These are phyloP conservation scores for Coemansia sp. DNA, from an alignment of 192 early-diverging fungal species.

Conservation along the genomic window DNA sequence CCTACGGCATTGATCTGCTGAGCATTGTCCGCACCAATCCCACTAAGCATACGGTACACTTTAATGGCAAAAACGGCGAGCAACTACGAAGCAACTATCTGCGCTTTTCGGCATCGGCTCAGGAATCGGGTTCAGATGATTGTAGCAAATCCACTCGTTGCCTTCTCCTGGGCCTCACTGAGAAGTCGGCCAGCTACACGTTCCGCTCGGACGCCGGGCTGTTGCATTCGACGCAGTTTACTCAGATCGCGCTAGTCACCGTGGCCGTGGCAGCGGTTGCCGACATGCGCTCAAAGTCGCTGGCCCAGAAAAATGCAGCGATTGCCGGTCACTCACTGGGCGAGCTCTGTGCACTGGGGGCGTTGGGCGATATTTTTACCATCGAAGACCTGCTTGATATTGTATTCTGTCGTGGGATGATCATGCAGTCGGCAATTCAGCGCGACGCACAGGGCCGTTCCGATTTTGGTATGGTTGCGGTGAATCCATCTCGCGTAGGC, in stretches of 20 bases:
- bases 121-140: conserved; percentile 47
- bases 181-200: conserved; percentile 66
- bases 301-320: conserved; percentile 70
- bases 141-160: conserved; percentile 49
- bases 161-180: no score
- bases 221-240: conserved; percentile 89
- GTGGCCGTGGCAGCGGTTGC: conserved; percentile 85
- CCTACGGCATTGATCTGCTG: conserved; percentile 84
- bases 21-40: conserved; percentile 89
- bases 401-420: conserved; percentile 91
- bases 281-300: conserved; percentile 79
- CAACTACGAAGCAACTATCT: conserved; percentile 79
- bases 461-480: conserved; percentile 91
- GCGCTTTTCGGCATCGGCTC: conserved; percentile 54
- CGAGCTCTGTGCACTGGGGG: conserved; percentile 81
- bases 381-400: conserved; percentile 80
- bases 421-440: conserved; percentile 88
- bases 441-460: conserved; percentile 75
- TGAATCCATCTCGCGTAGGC: conserved; percentile 81
- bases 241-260: conserved; percentile 79
- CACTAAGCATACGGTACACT: conserved; percentile 63
- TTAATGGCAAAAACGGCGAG: conserved; percentile 82
- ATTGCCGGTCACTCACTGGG: conserved; percentile 93
- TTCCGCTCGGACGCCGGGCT: conserved; percentile 77
- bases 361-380: conserved; percentile 68